Evolutionary conservation across 2,329 filamentous ascomycete genomes (phyloP).

Genomic region (Knufia fluminis): DNA sequence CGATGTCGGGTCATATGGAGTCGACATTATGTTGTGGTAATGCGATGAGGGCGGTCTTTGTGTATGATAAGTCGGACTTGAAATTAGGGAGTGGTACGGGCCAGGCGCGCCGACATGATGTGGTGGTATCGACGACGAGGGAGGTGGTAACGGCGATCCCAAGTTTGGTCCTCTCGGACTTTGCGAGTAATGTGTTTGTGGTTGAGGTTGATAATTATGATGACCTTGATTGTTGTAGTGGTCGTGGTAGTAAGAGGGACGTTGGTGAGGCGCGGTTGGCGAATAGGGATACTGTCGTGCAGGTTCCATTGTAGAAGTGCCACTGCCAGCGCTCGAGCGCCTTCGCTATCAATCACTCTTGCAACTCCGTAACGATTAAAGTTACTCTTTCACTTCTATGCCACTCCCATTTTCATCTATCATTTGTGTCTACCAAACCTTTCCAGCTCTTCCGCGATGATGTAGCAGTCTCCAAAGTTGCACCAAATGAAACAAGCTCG

Average conservation of each 20-base stretch:
- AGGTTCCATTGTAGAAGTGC: not conserved
- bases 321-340: constrained; percentile 3
- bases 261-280: not conserved
- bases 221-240: not conserved
- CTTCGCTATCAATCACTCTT: not conserved
- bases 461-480: not conserved
- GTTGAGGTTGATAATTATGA: constrained; percentile 21
- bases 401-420: not conserved
- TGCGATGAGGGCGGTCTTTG: constrained; percentile 19
- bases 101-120: constrained; percentile 14
- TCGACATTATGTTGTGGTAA: constrained; percentile 9
- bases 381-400: not conserved
- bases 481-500: not conserved
- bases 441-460: not conserved
- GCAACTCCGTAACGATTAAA: not conserved
- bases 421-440: not conserved
- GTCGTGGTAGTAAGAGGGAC: not conserved
- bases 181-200: constrained; percentile 22
- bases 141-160: constrained; percentile 31
- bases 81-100: constrained; percentile 17
- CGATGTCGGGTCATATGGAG: constrained; percentile 13
- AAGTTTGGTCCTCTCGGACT: constrained; percentile 3
- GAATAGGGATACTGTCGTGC: constrained; percentile 1
- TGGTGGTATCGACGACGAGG: constrained; percentile 14
- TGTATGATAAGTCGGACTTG: constrained; percentile 17